These are phyloP conservation scores for Penicillium hesseltinei DNA, from an alignment of 2,329 filamentous ascomycete genomes.

Conservation along the genomic window DNA sequence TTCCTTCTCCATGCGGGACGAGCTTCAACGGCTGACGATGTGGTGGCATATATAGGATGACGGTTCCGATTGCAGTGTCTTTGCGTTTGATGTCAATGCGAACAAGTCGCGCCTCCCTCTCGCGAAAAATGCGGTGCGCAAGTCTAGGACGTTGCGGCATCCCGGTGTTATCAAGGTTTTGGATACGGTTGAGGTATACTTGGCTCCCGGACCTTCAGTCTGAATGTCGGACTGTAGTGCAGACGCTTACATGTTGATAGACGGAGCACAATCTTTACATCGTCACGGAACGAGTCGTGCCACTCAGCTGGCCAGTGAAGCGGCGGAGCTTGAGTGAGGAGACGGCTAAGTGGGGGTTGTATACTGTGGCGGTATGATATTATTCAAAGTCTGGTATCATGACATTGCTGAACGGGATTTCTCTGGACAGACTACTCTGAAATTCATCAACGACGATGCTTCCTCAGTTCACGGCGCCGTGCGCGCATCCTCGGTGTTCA, in stretches of 20 bases:
- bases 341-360: slow-evolving; percentile 94
- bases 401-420: background rate
- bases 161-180: slow-evolving; percentile 92
- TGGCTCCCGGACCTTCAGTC: background rate
- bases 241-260: slow-evolving; percentile 46
- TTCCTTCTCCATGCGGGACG: background rate
- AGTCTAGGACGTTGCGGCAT: slow-evolving; percentile 87
- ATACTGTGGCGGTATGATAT: slow-evolving; percentile 69
- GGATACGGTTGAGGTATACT: slow-evolving; percentile 82
- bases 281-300: slow-evolving; percentile 84
- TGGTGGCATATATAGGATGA: slow-evolving; percentile 67
- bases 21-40: slow-evolving; percentile 14
- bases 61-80: slow-evolving; percentile 90
- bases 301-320: slow-evolving; percentile 85
- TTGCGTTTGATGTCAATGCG: slow-evolving; percentile 84
- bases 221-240: background rate
- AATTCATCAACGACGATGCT: slow-evolving; percentile 94
- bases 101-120: slow-evolving; percentile 80
- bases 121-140: slow-evolving; percentile 90
- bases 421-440: slow-evolving; percentile 69
- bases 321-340: slow-evolving; percentile 84
- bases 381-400: background rate
- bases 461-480: slow-evolving; percentile 86
- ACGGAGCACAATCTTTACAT: slow-evolving; percentile 96
- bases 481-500: slow-evolving; percentile 82